A percentile compares a stretch with the other conserved stretches of the same genome.
Conservation (phyloP, 345 rosid genomes). For the Ceriops zippeliana region DNA sequence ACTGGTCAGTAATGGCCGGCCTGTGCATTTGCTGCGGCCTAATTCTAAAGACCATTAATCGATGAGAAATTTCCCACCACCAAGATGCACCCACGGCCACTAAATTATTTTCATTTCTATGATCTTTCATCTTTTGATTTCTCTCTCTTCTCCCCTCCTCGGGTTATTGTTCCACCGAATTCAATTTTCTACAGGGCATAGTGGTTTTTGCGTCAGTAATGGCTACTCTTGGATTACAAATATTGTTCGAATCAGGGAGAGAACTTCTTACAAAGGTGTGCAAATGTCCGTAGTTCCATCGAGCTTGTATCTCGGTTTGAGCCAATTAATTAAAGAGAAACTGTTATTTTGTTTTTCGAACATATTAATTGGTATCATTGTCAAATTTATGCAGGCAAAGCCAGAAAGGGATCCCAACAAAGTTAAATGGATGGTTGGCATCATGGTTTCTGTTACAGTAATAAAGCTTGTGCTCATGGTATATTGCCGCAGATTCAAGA, state of each 20-base stretch:
- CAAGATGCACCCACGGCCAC: too few relatives aligned
- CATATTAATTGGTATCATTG: too few relatives aligned
- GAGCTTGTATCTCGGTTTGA: too few relatives aligned
- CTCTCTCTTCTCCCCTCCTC: background rate
- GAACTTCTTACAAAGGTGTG: slow-evolving; percentile 39
- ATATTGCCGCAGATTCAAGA: slow-evolving; percentile 41
- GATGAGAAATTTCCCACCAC: too few relatives aligned
- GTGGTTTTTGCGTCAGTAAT: slow-evolving; percentile 52
- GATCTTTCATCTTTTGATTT: background rate
- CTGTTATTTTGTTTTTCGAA: background rate
- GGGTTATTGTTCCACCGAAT: background rate
- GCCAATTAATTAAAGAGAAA: too few relatives aligned
- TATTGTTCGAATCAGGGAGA: slow-evolving; percentile 54
- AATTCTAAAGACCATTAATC: too few relatives aligned
- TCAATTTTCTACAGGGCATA: slow-evolving; percentile 36
- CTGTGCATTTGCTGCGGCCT: too few relatives aligned
- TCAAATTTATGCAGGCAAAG: slow-evolving; percentile 29
- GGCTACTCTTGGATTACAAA: slow-evolving; percentile 56
- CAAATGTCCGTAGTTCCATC: too few relatives aligned
- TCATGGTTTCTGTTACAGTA: slow-evolving; percentile 45
- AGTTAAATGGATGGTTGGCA: slow-evolving; percentile 57
- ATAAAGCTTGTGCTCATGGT: slow-evolving; percentile 38
- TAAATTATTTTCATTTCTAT: too few relatives aligned
- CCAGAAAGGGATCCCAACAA: slow-evolving; percentile 47
- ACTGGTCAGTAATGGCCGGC: too few relatives aligned